Evolutionary conservation across 169 alveolate species (phyloP).

Genomic region (Plasmodium relictum): DNA sequence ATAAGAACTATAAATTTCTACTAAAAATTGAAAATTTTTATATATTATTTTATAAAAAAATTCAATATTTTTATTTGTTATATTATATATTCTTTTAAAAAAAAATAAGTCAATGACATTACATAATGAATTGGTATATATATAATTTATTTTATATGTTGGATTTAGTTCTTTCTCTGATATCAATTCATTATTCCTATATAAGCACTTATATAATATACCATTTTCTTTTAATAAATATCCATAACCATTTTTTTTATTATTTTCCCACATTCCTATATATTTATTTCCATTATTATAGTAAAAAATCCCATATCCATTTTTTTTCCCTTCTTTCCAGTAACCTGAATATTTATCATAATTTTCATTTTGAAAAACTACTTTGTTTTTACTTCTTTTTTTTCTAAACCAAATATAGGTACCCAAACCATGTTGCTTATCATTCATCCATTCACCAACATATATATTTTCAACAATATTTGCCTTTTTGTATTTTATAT

Average conservation of each 20-base stretch:
- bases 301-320: constrained; percentile 58
- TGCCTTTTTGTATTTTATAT: too few species aligned
- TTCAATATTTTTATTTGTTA: constrained; percentile 21
- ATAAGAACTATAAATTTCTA: constrained; percentile 14
- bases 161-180: constrained; percentile 10
- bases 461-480: constrained; percentile 3
- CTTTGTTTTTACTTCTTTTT: background rate
- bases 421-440: constrained; percentile 29
- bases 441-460: constrained; percentile 55
- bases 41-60: constrained; percentile 43
- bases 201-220: constrained; percentile 5
- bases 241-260: constrained; percentile 48
- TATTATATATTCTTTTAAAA: constrained; percentile 10
- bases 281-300: constrained; percentile 47
- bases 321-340: constrained; percentile 47
- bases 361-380: constrained; percentile 3
- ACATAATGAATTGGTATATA: constrained; percentile 44
- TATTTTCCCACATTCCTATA: constrained; percentile 55
- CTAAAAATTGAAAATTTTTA: constrained; percentile 21
- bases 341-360: constrained; percentile 48
- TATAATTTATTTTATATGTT: constrained; percentile 13
- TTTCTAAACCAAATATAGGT: constrained; percentile 33
- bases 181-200: constrained; percentile 22
- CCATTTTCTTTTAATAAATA: constrained; percentile 23
- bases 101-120: constrained; percentile 19